Evolutionary conservation across 75 land plant genomes (phyloP), one percentile per base, ranked within the genome.

Genomic region (Chamaecyparis obtusa): DNA sequence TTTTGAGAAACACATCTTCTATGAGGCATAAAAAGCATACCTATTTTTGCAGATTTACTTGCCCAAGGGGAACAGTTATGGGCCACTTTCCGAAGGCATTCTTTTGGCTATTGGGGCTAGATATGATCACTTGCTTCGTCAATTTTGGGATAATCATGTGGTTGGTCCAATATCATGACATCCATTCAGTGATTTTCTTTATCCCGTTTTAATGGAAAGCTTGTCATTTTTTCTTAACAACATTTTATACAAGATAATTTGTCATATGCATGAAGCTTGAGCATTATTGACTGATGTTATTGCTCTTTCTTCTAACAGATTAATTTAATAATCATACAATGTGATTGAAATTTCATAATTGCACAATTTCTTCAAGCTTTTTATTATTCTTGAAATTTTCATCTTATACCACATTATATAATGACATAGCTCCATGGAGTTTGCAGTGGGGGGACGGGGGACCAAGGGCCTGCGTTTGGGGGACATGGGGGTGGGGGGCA

Each of bases 101-200:
- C 79, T 96, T 86, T 89, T 97, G 88, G 99, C 99, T 72, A 86
- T 92, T 87, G 99, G 98, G 80, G 99, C 98, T 35, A 94, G 98
- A 69, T 97, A 97, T 92, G 99, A 97, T 90, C 83, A 87, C 51
- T 87, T 97, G 51, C 90, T 97, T 85, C 93, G 91, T n/a, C 91
- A 91, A 64, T 87, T 90, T 85, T 91, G 98, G 94, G 86, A 87
- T 82, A 86, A 78, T 67, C 88, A 90, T 67, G 77, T 85, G 91
- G 96, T 96, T 86, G 56, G 89, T 90, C 56, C 39, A 84, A 78
- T 44, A 41, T 86, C 32, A 7, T 21, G 33, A 56, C 21, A 74
- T 57, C 30, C 16, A 24, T 85, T 88, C 55, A 0, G 33, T 48
- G 24, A 88, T 44, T 84, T 84, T 84, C 84, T 43, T 72, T 4